Percentiles rank a stretch among this genome's conserved stretches.
Evolutionary conservation across 306 rosid genomes (phyloP).

Genomic region (Crotalaria pallida): DNA sequence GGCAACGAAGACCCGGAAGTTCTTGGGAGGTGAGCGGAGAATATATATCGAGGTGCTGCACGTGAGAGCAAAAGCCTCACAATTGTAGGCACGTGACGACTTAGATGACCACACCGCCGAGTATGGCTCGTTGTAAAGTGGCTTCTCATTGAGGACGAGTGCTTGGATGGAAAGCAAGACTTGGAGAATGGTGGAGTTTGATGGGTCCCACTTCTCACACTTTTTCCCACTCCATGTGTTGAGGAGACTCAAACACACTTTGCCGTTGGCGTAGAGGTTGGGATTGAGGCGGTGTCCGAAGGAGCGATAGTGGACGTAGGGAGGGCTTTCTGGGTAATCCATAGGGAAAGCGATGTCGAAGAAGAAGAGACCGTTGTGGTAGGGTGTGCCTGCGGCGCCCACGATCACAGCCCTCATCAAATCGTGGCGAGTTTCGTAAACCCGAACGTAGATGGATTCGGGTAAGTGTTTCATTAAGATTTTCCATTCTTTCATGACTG

Average conservation of each 20-base stretch:
- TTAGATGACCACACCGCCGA: not conserved
- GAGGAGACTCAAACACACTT: constrained; percentile 49
- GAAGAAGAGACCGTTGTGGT: constrained; percentile 51
- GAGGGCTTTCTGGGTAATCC: constrained; percentile 42
- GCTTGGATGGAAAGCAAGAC: constrained; percentile 52
- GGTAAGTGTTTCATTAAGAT: constrained; percentile 42
- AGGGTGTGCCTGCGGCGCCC: constrained; percentile 59
- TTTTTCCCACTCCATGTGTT: constrained; percentile 35
- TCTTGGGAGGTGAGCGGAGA: constrained; percentile 27
- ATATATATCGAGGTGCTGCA: constrained; percentile 2
- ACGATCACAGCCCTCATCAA: constrained; percentile 41
- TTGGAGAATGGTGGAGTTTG: constrained; percentile 43
- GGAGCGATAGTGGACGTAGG: constrained; percentile 30
- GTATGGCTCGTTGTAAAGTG: constrained; percentile 50
- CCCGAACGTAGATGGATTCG: constrained; percentile 48
- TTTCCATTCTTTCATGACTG: constrained; percentile 53
- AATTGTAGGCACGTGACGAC: constrained; percentile 29
- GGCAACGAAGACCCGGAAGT: constrained; percentile 27
- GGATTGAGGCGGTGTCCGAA: constrained; percentile 40
- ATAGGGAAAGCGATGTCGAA: constrained; percentile 37
- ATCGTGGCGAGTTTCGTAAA: constrained; percentile 36
- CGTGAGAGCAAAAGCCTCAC: constrained; percentile 18
- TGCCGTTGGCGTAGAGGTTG: constrained; percentile 28
- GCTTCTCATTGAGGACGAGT: constrained; percentile 50
- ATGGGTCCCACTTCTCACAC: constrained; percentile 40